Percentiles rank a stretch among this genome's conserved stretches.
Evolutionary conservation across 148 eudicot species (phyloP).

Genomic region (Cornus suecica): DNA sequence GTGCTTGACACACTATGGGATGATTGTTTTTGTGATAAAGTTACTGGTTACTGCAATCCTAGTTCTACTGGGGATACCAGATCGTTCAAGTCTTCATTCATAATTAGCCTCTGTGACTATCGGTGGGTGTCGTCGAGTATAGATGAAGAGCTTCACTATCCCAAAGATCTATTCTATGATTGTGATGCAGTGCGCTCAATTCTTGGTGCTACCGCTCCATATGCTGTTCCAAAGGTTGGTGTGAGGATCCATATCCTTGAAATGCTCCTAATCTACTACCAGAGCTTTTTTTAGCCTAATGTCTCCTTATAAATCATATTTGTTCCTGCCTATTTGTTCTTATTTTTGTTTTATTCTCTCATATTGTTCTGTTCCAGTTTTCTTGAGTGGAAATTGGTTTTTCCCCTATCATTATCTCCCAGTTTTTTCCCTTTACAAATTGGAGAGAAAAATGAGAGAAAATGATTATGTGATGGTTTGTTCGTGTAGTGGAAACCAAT

Average conservation of each 20-base stretch:
- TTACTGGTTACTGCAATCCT: conserved; percentile 36
- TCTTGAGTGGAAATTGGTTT: neutral
- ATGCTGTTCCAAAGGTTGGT: conserved; percentile 87
- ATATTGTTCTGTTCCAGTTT: neutral
- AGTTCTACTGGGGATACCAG: conserved; percentile 33
- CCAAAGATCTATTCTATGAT: conserved; percentile 74
- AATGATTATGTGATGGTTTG: no score
- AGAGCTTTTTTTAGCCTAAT: neutral
- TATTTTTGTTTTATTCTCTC: neutral
- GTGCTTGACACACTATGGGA: conserved; percentile 81
- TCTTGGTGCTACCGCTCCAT: conserved; percentile 73
- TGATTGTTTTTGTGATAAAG: conserved; percentile 59
- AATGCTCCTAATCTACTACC: neutral
- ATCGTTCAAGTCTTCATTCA: conserved; percentile 57
- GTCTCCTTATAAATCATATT: neutral
- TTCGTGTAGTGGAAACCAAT: neutral
- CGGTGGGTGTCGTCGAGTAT: conserved; percentile 65
- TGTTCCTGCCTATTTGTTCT: neutral
- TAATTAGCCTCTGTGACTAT: conserved; percentile 42
- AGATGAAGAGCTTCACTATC: conserved; percentile 58
- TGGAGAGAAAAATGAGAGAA: neutral
- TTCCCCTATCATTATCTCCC: neutral
- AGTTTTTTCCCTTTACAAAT: neutral
- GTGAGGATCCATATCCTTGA: conserved; percentile 1
- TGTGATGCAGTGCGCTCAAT: conserved; percentile 70